Evolutionary conservation across 352 stramenopile genomes (phyloP).

Genomic region (Phytopythium kandeliae): DNA sequence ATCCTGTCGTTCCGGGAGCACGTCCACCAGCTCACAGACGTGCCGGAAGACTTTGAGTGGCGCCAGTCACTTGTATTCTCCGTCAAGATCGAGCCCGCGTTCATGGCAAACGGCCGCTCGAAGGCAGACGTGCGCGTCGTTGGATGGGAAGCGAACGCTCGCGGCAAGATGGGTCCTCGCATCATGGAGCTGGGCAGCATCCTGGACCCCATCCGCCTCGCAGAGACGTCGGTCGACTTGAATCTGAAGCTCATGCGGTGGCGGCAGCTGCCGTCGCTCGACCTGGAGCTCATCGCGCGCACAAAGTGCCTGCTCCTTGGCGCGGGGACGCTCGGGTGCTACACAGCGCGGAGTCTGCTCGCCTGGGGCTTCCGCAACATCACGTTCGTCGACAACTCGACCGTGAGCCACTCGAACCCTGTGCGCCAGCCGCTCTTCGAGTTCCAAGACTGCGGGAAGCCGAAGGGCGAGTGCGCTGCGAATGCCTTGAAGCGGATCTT

Average conservation of each 20-base stretch:
- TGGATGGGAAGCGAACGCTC: constrained; percentile 73
- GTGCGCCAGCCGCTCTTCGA: constrained; percentile 96
- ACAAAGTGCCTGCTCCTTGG: constrained; percentile 96
- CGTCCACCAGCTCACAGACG: constrained; percentile 38
- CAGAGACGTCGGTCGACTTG: constrained; percentile 95
- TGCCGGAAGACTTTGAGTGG: constrained; percentile 42
- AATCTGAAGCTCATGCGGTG: constrained; percentile 99
- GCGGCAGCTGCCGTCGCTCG: constrained; percentile 92
- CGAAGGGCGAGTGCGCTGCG: constrained; percentile 93
- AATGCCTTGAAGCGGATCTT: constrained; percentile 91
- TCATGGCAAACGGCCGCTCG: constrained; percentile 22
- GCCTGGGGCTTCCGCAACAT: constrained; percentile 97
- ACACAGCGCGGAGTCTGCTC: constrained; percentile 92
- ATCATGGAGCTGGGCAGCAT: constrained; percentile 70
- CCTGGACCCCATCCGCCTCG: constrained; percentile 85
- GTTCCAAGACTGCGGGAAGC: constrained; percentile 92
- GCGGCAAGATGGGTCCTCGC: constrained; percentile 66
- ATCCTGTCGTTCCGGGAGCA: constrained; percentile 74
- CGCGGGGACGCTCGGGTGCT: constrained; percentile 96
- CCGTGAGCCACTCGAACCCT: constrained; percentile 97
- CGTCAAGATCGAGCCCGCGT: constrained; percentile 27
- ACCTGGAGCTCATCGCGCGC: constrained; percentile 86
- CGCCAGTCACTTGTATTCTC: constrained; percentile 55
- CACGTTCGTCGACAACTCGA: constrained; percentile 97
- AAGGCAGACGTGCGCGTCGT: constrained; percentile 33